Conservation (phyloP, 2,329 filamentous ascomycete genomes). For the Coniochaeta hoffmannii region DNA sequence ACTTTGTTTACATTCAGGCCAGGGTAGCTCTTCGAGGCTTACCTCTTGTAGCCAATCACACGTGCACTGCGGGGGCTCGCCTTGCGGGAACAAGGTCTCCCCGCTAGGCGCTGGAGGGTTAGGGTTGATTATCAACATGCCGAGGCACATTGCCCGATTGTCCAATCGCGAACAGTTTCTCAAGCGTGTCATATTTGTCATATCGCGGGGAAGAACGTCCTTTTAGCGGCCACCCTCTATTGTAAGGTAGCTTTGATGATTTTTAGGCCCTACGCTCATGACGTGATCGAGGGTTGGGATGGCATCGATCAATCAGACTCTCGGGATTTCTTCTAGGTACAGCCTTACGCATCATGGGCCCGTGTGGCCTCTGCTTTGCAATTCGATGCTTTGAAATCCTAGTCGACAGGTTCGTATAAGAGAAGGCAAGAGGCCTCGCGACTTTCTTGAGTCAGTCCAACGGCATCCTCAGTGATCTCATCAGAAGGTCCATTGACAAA, state of each 20-base stretch:
- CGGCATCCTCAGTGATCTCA: neutral
- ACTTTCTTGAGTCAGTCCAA: no score
- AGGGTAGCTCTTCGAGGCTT: neutral
- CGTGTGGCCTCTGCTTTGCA: neutral
- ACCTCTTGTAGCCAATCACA: neutral
- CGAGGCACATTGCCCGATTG: neutral
- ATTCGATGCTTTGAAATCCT: constrained; percentile 3
- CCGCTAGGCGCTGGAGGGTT: neutral
- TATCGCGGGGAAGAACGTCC: neutral
- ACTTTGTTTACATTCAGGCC: neutral
- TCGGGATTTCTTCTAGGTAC: neutral
- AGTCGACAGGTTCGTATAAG: neutral
- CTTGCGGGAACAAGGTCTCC: neutral
- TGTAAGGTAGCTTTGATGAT: no score
- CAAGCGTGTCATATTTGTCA: neutral
- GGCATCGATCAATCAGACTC: constrained; percentile 2
- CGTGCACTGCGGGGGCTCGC: neutral
- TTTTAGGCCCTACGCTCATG: constrained; percentile 8
- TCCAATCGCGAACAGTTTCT: neutral
- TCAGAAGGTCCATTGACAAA: no score
- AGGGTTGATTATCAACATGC: neutral
- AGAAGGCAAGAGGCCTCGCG: neutral
- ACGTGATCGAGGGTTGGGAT: constrained; percentile 8
- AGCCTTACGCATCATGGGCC: neutral
- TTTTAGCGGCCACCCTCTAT: neutral